Evolutionary conservation across 495 filamentous ascomycete genomes (phyloP), one percentile per base, ranked within the genome.

Genomic region (Aspergillus heteromorphus): DNA sequence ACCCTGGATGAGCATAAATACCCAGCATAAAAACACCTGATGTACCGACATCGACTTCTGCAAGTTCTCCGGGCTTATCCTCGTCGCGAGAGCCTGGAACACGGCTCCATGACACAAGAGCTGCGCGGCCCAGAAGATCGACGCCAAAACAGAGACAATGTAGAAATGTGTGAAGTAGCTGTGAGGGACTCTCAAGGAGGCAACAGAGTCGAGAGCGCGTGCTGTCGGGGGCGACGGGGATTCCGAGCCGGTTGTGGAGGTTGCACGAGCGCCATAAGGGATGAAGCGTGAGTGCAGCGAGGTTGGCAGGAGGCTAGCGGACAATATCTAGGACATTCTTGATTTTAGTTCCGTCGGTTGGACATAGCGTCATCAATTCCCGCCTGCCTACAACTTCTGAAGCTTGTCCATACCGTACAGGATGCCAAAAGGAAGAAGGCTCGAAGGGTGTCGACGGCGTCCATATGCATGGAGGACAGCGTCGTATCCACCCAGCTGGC

Each of bases 111-210:
- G 71, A 13, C 57, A 65, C 17, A 83, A 57, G n/a, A 89, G 77
- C 65, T 96, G 89, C 34, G 63, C 40, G 0, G 73, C 77, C 92
- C 93, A 97, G 68, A 96, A 89, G 3, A 85, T 50, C 1, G 86
- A 92, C 40, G 83, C 86, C 5, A 73, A 59, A 2, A 92, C 59
- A 0, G 87, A 95, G 18, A 82, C 64, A 30, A 89, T 63, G 63
- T 98, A 98, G 70, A 96, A 98, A 52, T 91, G 86, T 7, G 72
- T 78, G 71, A 98, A 98, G 78, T 85, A 98, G 48, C 78, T 73
- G 67, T 97, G 93, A 3, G 95, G 91, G 10, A 97, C 87, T 63
- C 70, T 74, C 60, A 79, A 63, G 40, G 66, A 69, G 34, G 81
- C 76, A 10, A 84, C 54, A 49, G 57, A 61, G 61, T 87, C 85